Evolutionary conservation across 2,329 filamentous ascomycete genomes (phyloP), one percentile per base, ranked within the genome.

Genomic region (Phyllosticta citrichinensis): DNA sequence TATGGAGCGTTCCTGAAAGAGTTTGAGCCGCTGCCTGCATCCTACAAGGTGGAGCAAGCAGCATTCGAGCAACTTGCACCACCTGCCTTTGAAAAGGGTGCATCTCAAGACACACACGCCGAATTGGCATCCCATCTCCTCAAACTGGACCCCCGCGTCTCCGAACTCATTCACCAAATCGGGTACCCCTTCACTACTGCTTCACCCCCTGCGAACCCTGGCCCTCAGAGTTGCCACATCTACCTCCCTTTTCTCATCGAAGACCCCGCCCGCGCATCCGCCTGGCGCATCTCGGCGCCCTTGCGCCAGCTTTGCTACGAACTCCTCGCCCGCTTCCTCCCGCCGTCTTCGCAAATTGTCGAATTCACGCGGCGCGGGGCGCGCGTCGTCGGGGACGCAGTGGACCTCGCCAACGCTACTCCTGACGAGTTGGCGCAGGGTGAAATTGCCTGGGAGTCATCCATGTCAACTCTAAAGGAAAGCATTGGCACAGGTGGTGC

Each of bases 221-320:
- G 19, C 2, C 19, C 20, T 9, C 20, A 20, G n/a, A 20, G 50
- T 19, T 61, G 40, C 64, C 64, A 8, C 51, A 78, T 89, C 12
- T 92, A 87, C 68, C 77, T 91, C 0, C 85, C 87, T 0, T 77
- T 86, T 22, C 70, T 91, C 0, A 73, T 85, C 12, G 77, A 80
- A 60, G 77, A 80, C 61, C 70, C 76, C 0, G 68, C 69, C 12
- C 69, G 73, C 57, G 70, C 72, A 47, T 75, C 77, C 1, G 76
- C 76, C 5, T 80, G 77, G 76, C 68, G 68, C 25, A 63, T 73
- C 11, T 75, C 75, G 1, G 62, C 68, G 14, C 65, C 70, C 5
- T 62, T 76, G 2, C 74, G 77, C 5, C 63, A 64, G 2, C 59
- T 76, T 20, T 73, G 71, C 6, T 79, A 79, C 62, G 73, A 71